A percentile compares a stretch with the other conserved stretches of the same genome.
Evolutionary conservation across 2,329 filamentous ascomycete genomes (phyloP).

Genomic region (Colletotrichum spaethianum): DNA sequence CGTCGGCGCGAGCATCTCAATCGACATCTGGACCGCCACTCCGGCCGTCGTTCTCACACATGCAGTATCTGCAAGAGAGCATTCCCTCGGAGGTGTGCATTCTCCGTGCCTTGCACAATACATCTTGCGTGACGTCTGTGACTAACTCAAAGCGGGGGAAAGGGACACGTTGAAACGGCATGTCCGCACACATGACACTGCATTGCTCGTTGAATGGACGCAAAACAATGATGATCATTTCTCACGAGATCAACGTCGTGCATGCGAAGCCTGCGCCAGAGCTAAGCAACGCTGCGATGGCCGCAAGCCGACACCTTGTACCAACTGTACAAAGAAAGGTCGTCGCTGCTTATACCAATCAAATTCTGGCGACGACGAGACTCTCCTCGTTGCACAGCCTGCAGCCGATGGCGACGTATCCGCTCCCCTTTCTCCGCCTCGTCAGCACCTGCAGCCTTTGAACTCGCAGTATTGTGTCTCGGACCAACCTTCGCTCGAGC

Average conservation of each 20-base stretch:
- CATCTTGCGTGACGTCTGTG: background rate
- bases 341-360: slow-evolving; percentile 8
- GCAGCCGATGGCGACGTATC: background rate
- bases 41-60: slow-evolving; percentile 5
- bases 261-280: slow-evolving; percentile 18
- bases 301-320: slow-evolving; percentile 12
- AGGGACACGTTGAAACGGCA: slow-evolving; percentile 4
- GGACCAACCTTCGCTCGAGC: slow-evolving; percentile 1
- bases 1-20: slow-evolving; percentile 17
- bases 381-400: background rate
- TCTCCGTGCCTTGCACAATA: background rate
- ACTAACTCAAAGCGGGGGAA: background rate
- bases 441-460: background rate
- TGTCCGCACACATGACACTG: background rate
- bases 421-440: background rate
- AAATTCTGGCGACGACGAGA: background rate
- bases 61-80: slow-evolving; percentile 12
- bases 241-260: slow-evolving; percentile 15
- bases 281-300: slow-evolving; percentile 18
- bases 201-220: background rate
- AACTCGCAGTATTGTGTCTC: background rate
- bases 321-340: slow-evolving; percentile 15
- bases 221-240: background rate
- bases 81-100: background rate
- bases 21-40: slow-evolving; percentile 18